A percentile compares a stretch with the other conserved stretches of the same genome.
Evolutionary conservation across 1,284 basidiomycete genomes (phyloP).

Genomic region (Sporisorium sorghi): DNA sequence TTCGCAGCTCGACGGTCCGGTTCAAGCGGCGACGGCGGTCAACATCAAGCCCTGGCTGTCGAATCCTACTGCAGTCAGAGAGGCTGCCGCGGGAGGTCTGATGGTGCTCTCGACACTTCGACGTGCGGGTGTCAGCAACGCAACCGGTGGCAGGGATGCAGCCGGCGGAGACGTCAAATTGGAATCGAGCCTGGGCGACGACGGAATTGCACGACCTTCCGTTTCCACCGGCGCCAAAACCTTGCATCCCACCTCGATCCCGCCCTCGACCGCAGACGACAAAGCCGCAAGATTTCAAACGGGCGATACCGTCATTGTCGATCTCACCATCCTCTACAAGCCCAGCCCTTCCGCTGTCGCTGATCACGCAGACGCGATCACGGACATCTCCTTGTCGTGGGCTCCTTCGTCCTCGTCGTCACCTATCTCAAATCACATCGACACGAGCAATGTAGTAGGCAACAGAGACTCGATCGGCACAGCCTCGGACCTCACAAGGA

Average conservation of each 20-base stretch:
- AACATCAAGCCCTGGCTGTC: constrained; percentile 20
- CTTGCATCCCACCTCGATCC: constrained; percentile 12
- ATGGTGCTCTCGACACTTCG: constrained; percentile 28
- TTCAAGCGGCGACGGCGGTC: not conserved
- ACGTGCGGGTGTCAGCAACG: constrained; percentile 9
- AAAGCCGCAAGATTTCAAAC: constrained; percentile 11
- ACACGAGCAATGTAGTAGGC: not conserved
- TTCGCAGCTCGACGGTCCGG: not conserved
- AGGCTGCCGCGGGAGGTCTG: constrained; percentile 7
- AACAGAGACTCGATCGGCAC: constrained; percentile 24
- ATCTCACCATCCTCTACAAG: constrained; percentile 27
- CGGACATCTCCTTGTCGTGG: constrained; percentile 22
- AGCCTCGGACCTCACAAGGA: constrained; percentile 1
- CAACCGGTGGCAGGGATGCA: not conserved
- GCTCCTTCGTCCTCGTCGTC: not conserved
- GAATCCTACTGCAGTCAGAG: not conserved
- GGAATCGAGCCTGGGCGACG: constrained; percentile 27
- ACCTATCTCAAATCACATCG: not conserved
- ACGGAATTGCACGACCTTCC: constrained; percentile 12
- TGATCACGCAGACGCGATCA: constrained; percentile 5
- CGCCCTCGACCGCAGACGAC: not conserved
- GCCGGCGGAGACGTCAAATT: constrained; percentile 5
- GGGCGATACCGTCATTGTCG: constrained; percentile 19
- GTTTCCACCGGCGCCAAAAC: constrained; percentile 23
- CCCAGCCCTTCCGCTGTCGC: not conserved